Conservation (phyloP, 352 stramenopile species). For the Globisporangium nodosum region DNA sequence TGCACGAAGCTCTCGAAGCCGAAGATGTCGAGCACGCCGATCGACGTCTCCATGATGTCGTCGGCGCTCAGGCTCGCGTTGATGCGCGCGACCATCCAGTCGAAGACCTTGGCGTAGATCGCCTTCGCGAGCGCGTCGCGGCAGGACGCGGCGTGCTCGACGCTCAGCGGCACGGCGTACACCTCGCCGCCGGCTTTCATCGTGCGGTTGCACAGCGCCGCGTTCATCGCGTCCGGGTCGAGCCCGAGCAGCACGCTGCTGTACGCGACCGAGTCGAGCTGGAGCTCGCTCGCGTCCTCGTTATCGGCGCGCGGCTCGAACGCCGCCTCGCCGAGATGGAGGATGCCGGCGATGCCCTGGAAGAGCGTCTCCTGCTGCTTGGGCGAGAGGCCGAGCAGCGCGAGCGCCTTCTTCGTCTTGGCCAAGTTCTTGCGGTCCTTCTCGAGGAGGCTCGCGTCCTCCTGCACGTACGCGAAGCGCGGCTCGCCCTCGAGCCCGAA, state of each 20-base stretch:
- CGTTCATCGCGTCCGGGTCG: constrained; percentile 39
- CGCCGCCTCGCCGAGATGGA: constrained; percentile 71
- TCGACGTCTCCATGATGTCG: constrained; percentile 26
- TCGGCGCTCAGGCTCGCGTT: constrained; percentile 63
- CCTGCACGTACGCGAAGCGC: constrained; percentile 48
- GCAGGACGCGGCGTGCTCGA: constrained; percentile 72
- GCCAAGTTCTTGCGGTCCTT: constrained; percentile 46
- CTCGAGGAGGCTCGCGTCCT: constrained; percentile 32
- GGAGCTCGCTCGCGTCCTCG: constrained; percentile 47
- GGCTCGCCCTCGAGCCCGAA: constrained; percentile 30
- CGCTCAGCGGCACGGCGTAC: constrained; percentile 50
- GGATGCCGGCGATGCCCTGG: constrained; percentile 57
- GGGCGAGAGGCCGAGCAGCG: constrained; percentile 47
- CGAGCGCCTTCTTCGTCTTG: constrained; percentile 55
- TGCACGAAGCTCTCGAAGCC: constrained; percentile 85
- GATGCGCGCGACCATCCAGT: constrained; percentile 92
- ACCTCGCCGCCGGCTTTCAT: constrained; percentile 68
- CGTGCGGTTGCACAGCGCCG: constrained; percentile 56
- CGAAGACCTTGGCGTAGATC: constrained; percentile 94
- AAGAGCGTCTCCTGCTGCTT: constrained; percentile 64
- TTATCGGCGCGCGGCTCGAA: constrained; percentile 48
- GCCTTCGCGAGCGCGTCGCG: constrained; percentile 93
- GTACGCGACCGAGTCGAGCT: constrained; percentile 29
- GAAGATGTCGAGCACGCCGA: constrained; percentile 90
- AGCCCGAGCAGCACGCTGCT: constrained; percentile 48